A percentile compares a stretch with the other conserved stretches of the same genome.
Conservation (phyloP, 129 eudicot species). For the Lactuca saligna region DNA sequence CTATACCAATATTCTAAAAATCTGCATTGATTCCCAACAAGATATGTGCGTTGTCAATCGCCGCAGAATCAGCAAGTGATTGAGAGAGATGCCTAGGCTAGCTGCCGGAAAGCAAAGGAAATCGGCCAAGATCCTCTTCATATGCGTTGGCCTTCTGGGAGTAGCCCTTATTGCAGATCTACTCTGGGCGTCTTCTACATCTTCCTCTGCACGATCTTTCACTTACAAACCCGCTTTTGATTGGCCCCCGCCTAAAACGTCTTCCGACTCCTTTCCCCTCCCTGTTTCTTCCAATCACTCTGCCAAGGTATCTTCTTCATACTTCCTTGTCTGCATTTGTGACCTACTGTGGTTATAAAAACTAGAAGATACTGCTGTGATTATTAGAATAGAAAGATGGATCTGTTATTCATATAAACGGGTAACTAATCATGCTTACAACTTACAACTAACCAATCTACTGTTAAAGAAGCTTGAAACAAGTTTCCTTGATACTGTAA, state of each 20-base stretch:
- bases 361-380: conserved; percentile 13
- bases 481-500: background rate
- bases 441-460: background rate
- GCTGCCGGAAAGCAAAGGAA: conserved; percentile 42
- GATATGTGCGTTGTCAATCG: background rate
- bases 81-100: conserved; percentile 35
- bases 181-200: conserved; percentile 77
- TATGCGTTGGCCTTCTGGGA: conserved; percentile 55
- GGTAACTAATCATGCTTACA: background rate
- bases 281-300: conserved; percentile 6
- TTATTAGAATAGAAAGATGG: background rate
- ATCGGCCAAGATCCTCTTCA: conserved; percentile 32
- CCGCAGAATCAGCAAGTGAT: background rate
- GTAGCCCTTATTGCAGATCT: conserved; percentile 66
- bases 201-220: conserved; percentile 29
- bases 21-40: background rate
- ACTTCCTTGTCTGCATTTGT: background rate
- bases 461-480: background rate
- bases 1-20: background rate
- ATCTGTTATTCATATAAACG: background rate
- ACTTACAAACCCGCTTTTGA: conserved; percentile 14
- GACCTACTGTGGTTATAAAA: background rate
- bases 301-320: conserved; percentile 18
- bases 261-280: conserved; percentile 2
- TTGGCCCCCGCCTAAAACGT: conserved; percentile 18